Evolutionary conservation across 805 yeast genomes (phyloP).

Genomic region (Myxozyma kluyveri): DNA sequence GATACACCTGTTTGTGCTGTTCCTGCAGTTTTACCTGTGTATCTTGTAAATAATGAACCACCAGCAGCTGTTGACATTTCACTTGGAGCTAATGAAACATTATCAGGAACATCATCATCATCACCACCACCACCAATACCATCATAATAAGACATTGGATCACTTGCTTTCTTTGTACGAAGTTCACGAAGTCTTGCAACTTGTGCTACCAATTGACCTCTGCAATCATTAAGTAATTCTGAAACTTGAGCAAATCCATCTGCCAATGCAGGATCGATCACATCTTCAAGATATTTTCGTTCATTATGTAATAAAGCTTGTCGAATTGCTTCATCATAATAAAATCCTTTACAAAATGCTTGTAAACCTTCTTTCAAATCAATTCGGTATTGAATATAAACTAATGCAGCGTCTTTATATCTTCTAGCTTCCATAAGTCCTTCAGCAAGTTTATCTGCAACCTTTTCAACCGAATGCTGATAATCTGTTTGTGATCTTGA

Average conservation of each 20-base stretch:
- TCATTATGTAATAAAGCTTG: constrained; percentile 49
- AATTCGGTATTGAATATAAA: constrained; percentile 60
- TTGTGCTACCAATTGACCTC: constrained; percentile 79
- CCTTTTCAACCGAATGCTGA: constrained; percentile 36
- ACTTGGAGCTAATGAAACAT: constrained; percentile 83
- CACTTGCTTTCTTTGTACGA: constrained; percentile 75
- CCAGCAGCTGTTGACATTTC: constrained; percentile 74
- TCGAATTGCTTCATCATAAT: constrained; percentile 73
- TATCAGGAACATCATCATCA: constrained; percentile 73
- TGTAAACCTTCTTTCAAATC: constrained; percentile 62
- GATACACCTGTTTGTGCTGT: constrained; percentile 97
- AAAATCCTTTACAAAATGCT: constrained; percentile 70
- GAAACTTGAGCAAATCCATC: constrained; percentile 88
- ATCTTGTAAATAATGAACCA: constrained; percentile 90
- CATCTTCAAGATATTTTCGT: constrained; percentile 42
- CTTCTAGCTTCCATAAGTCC: constrained; percentile 60
- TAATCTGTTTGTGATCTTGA: background rate
- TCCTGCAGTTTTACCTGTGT: constrained; percentile 93
- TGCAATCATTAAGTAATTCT: constrained; percentile 91
- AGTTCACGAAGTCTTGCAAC: constrained; percentile 78
- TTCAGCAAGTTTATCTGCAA: constrained; percentile 57
- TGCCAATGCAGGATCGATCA: constrained; percentile 70
- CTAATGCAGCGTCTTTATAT: constrained; percentile 76
- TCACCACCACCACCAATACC: constrained; percentile 39
- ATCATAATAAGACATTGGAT: constrained; percentile 84